Evolutionary conservation across 2,329 filamentous ascomycete species (phyloP).

Genomic region (Fusarium anthophilum): DNA sequence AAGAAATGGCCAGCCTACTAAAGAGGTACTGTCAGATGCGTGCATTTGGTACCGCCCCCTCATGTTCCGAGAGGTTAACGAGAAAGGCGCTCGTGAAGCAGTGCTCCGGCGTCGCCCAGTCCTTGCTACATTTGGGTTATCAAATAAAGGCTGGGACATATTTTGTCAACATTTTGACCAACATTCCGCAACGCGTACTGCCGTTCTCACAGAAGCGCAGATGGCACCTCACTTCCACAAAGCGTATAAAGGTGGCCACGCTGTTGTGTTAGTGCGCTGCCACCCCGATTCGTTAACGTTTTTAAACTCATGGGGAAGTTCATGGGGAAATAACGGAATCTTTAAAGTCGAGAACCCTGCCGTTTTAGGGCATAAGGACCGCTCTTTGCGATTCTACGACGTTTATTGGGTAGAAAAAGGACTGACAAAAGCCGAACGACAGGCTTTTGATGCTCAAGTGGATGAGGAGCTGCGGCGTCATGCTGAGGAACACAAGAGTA

Average conservation of each 20-base stretch:
- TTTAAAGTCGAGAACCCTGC: background rate
- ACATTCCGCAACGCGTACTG: rapidly evolving
- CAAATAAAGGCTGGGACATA: rapidly evolving
- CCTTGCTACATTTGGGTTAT: background rate
- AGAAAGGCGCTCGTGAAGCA: background rate
- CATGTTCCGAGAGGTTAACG: rapidly evolving
- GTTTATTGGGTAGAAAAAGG: background rate
- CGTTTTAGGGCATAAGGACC: background rate
- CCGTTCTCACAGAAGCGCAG: rapidly evolving
- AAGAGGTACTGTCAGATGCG: background rate
- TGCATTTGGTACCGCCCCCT: background rate
- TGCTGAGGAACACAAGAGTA: no score
- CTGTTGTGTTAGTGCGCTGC: background rate
- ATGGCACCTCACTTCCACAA: background rate
- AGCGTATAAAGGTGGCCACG: background rate
- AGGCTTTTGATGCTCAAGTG: rapidly evolving
- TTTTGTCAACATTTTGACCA: rapidly evolving
- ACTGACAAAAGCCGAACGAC: background rate
- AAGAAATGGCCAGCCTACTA: rapidly evolving
- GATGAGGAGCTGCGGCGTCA: background rate
- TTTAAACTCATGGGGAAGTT: background rate
- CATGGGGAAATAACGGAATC: background rate
- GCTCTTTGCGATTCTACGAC: background rate
- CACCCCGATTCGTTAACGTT: background rate
- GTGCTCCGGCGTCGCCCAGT: background rate